Evolutionary conservation across 345 rosid genomes (phyloP), one percentile per base, ranked within the genome.

Genomic region (Microthlaspi erraticum): DNA sequence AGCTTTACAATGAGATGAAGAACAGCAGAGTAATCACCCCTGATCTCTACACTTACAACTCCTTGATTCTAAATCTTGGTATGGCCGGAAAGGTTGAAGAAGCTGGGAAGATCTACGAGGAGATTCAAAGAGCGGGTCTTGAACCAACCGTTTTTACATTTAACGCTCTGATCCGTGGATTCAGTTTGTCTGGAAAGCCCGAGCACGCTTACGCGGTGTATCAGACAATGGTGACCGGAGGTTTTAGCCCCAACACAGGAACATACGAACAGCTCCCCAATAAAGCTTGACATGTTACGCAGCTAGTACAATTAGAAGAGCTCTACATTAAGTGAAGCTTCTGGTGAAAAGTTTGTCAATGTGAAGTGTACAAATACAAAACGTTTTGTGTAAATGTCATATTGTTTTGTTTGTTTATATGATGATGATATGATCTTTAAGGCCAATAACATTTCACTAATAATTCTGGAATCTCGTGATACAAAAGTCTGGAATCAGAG

Each of bases 261-360:
- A 93, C 98, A 45, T 81, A 88, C 51, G 92, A 84, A n/a, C 96
- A 90, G 77, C 97, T 93, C 50, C 97, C 97, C 8, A 93, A 88
- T 68, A 70, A 65, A 62, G 69, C 53, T 58, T 77, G 77, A 72
- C 59, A 52, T 51, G 58, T 42, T 58, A 72, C 71, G 48, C 19
- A 36, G 72, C 66, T 57, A 58, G 31, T 50, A 50, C 48, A 73
- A 49, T 54, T 73, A 65, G 66, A 66, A n/a, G n/a, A 66, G 46
- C 66, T 57, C 34, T 64, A 37, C 50, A 55, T 37, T 39, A 14
- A 62, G 63, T 53, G 76, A 62, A 53, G 55, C 49, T 11, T 64
- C 54, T 43, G 34, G 43, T 31, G 71, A 66, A 55, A 10, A 44
- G 54, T 66, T 34, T 37, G 68, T 52, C 64, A 10, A 60, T 29